Evolutionary conservation across 169 alveolate genomes (phyloP), one percentile per base, ranked within the genome.

Genomic region (Hepatocystis sp.): DNA sequence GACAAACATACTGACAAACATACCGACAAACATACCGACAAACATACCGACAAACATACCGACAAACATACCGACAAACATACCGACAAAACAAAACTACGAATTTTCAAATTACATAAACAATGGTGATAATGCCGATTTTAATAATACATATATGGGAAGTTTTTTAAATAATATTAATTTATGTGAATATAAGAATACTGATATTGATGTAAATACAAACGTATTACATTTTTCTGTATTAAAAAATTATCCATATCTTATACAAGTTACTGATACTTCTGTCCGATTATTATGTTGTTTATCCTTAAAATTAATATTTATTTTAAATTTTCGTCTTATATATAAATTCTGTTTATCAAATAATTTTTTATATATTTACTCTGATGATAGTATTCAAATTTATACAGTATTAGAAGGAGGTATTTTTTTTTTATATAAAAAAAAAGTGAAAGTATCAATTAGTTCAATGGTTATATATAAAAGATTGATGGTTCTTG

Each of bases 131-230:
- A 36, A 10, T 5, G 47, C 47, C 47, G 47, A 36, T 7, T 36
- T 10, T 5, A 36, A 36, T 36, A 36, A 36, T 10, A 7, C 47
- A 36, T 7, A 36, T 36, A n/a, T n/a, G n/a, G n/a, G n/a, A n/a
- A n/a, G n/a, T n/a, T n/a, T n/a, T n/a, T n/a, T n/a, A n/a, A 78
- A 78, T 42, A 51, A 78, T 36, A 47, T 78, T 1, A 47, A 34
- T 17, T 42, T 78, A 8, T 78, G 89, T 23, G 89, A 78, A 36
- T 78, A 78, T 61, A 64, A 78, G 21, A 51, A 78, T 32, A 65
- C 66, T 11, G 89, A 78, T 61, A 28, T 78, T 5, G 78, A 63
- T 21, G 11, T 61, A 17, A 36, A 5, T 2, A 42, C 44, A 25
- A 78, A 78, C 49, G 61, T 84, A 0, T 36, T 78, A 46, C 40